Evolutionary conservation across 768 basidiomycete species (phyloP).

Genomic region (Phylloporus sp.): DNA sequence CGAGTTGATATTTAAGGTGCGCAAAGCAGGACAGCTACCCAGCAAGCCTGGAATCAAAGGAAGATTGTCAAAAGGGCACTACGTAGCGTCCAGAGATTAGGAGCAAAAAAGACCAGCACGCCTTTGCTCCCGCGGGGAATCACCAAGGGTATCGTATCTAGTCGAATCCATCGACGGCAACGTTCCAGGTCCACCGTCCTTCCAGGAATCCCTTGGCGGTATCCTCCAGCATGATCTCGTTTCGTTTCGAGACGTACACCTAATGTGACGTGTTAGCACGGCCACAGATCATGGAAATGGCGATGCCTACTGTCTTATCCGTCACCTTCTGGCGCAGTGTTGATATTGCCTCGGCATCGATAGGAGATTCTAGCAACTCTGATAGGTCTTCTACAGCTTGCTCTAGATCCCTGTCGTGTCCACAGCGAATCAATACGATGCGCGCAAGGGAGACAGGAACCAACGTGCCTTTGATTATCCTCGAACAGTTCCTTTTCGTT

Average conservation of each 20-base stretch:
- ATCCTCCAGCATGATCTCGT: slow-evolving; percentile 92
- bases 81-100: slow-evolving; percentile 1
- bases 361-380: slow-evolving; percentile 86
- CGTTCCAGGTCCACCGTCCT: slow-evolving; percentile 81
- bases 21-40: slow-evolving; percentile 1
- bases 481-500: slow-evolving; percentile 96
- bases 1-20: slow-evolving; percentile 2
- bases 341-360: slow-evolving; percentile 80
- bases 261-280: slow-evolving; percentile 20
- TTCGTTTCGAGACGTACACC: slow-evolving; percentile 95
- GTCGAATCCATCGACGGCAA: slow-evolving; percentile 65
- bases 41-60: slow-evolving; percentile 2
- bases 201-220: slow-evolving; percentile 88
- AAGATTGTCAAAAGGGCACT: neutral
- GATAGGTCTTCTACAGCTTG: slow-evolving; percentile 93
- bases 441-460: neutral
- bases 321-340: slow-evolving; percentile 86
- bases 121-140: too few relatives aligned
- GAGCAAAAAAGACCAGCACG: too few relatives aligned
- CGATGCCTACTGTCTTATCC: slow-evolving; percentile 75
- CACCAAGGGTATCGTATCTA: slow-evolving; percentile 23
- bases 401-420: slow-evolving; percentile 70
- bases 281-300: neutral
- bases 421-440: neutral
- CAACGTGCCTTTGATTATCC: slow-evolving; percentile 83